A percentile compares a stretch with the other conserved stretches of the same genome.
Conservation (phyloP, 306 rosid species). For the Potentilla sterilis region DNA sequence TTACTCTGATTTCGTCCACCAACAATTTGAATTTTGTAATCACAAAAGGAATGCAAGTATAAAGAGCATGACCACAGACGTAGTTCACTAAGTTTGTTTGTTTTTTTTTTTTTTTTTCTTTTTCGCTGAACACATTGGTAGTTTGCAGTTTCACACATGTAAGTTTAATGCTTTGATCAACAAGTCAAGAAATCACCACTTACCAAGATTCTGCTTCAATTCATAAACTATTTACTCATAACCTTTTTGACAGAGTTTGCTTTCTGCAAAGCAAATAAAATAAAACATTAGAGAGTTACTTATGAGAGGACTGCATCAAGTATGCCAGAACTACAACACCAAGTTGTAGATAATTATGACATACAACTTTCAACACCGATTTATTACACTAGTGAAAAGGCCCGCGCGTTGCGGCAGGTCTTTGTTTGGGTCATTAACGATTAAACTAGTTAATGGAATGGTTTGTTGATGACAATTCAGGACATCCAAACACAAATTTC, state of each 20-base stretch:
- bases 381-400: too few species aligned
- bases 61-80: neutral
- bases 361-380: neutral
- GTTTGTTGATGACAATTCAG: too few species aligned
- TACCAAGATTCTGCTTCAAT: neutral
- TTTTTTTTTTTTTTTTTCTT: neutral
- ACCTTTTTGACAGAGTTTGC: neutral
- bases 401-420: too few species aligned
- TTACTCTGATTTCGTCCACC: neutral
- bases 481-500: too few species aligned
- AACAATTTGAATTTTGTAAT: neutral
- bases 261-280: neutral
- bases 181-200: neutral
- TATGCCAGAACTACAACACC: neutral
- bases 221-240: neutral
- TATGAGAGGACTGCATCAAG: neutral
- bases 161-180: neutral
- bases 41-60: neutral
- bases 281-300: neutral
- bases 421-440: too few species aligned
- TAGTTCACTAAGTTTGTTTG: neutral
- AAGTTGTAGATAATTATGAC: neutral
- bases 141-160: neutral
- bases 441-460: too few species aligned
- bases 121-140: neutral